Percentiles rank a stretch among this genome's conserved stretches.
Conservation (phyloP, 768 basidiomycete species). For the Serpula lacrymans region DNA sequence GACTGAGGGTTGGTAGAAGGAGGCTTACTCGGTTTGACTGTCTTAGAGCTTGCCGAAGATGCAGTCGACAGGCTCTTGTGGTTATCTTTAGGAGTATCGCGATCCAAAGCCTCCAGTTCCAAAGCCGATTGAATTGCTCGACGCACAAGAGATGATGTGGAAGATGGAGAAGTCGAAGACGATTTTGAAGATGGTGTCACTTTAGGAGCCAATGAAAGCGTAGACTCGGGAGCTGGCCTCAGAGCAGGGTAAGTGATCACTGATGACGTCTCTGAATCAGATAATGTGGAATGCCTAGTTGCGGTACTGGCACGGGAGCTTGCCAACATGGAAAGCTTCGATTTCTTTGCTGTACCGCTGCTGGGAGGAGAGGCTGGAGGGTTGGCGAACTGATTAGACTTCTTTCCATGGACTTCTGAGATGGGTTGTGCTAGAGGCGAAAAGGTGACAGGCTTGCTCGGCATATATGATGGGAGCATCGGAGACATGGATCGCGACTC, state of each 20-base stretch:
- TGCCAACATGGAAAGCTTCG: conserved; percentile 68
- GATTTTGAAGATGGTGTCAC: conserved; percentile 18
- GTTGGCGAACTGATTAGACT: conserved; percentile 41
- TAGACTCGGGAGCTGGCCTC: conserved; percentile 64
- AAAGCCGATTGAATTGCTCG: conserved; percentile 69
- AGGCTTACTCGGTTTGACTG: conserved; percentile 15
- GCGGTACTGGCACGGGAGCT: conserved; percentile 56
- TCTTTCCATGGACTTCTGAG: conserved; percentile 53
- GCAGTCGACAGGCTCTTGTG: conserved; percentile 13
- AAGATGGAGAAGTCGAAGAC: conserved; percentile 36
- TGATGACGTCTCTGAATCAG: conserved; percentile 52
- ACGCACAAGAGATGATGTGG: conserved; percentile 57
- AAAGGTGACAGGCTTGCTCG: conserved; percentile 44
- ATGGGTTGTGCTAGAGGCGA: conserved; percentile 46
- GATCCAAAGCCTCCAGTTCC: conserved; percentile 55
- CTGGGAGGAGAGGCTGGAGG: conserved; percentile 20
- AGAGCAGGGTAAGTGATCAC: conserved; percentile 71
- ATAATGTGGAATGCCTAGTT: conserved; percentile 52
- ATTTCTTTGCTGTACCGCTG: conserved; percentile 40
- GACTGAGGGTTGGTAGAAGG: conserved; percentile 18
- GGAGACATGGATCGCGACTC: conserved; percentile 30
- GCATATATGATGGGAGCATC: conserved; percentile 32
- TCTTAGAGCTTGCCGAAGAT: conserved; percentile 11
- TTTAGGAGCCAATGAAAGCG: conserved; percentile 27
- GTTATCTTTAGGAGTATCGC: conserved; percentile 10